A percentile compares a stretch with the other conserved stretches of the same genome.
phyloP scores from a whole-genome alignment of 371 early-diverging fungal species.

The Dichotomocladium elegans region DNA sequence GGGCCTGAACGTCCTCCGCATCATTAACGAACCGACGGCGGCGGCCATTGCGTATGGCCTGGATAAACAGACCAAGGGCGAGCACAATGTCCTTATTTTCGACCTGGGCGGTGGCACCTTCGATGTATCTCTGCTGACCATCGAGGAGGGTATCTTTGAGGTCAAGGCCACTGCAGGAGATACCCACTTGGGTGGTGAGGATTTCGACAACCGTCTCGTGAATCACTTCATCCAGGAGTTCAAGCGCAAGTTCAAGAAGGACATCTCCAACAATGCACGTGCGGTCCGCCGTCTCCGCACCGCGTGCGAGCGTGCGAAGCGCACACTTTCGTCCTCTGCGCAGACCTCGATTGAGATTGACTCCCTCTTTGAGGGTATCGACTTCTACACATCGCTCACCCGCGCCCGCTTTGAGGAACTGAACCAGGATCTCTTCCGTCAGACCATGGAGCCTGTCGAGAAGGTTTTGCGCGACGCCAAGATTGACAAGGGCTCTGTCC shows the following conservation, averaged over 20 bases:
- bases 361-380: conserved; percentile 90
- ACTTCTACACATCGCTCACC: conserved; percentile 93
- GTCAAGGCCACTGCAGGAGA: conserved; percentile 97
- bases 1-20: conserved; percentile 94
- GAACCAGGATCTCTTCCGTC: conserved; percentile 91
- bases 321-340: conserved; percentile 87
- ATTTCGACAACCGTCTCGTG: conserved; percentile 95
- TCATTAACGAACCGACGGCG: conserved; percentile 98
- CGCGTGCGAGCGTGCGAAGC: conserved; percentile 96
- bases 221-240: conserved; percentile 87
- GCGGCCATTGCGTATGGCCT: conserved; percentile 98
- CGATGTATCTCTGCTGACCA: conserved; percentile 95
- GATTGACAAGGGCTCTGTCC: conserved; percentile 85
- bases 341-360: conserved; percentile 93
- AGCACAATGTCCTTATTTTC: conserved; percentile 90
- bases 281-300: conserved; percentile 94
- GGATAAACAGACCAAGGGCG: conserved; percentile 79
- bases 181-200: conserved; percentile 98
- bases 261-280: conserved; percentile 84
- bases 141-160: conserved; percentile 93
- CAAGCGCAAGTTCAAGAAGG: conserved; percentile 91
- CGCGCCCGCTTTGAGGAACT: conserved; percentile 98
- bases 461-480: conserved; percentile 92
- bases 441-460: conserved; percentile 94
- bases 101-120: conserved; percentile 99